These are phyloP conservation scores for Xylaria sp. DNA, from an alignment of 2,329 filamentous ascomycete species.

Conservation along the genomic window DNA sequence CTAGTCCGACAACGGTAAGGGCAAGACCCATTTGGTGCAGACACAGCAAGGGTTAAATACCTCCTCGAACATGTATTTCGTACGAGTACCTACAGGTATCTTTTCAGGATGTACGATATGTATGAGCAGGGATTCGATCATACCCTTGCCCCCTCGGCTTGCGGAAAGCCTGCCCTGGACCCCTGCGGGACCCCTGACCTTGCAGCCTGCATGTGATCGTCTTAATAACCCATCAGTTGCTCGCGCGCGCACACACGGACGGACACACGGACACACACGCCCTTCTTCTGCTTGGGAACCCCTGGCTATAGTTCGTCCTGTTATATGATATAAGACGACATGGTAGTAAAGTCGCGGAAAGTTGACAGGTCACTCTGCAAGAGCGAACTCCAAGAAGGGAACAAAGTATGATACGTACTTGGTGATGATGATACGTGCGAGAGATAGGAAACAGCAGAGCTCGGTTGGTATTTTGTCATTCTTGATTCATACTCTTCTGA, in stretches of 20 bases:
- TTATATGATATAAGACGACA: not conserved
- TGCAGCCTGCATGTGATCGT: slow-evolving; percentile 16
- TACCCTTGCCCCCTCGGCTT: slow-evolving; percentile 12
- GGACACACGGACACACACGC: too few species aligned
- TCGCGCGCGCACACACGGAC: not conserved
- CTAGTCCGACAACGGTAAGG: slow-evolving; percentile 15
- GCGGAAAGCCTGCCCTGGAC: slow-evolving; percentile 17
- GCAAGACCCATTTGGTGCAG: not conserved
- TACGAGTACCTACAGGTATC: too few species aligned
- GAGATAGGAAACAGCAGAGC: too few species aligned
- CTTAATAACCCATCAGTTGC: not conserved
- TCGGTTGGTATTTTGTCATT: too few species aligned
- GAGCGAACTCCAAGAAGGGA: not conserved
- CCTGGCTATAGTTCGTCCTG: too few species aligned
- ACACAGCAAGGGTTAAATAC: not conserved
- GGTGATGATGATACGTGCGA: too few species aligned
- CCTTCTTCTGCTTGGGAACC: too few species aligned
- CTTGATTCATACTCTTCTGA: too few species aligned
- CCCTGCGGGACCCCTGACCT: slow-evolving; percentile 2
- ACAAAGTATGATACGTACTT: not conserved
- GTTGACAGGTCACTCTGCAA: not conserved
- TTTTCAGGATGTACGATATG: too few species aligned
- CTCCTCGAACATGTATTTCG: too few species aligned
- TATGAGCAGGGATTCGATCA: not conserved
- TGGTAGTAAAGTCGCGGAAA: not conserved